These are phyloP conservation scores for Orobanche coerulescens DNA, from an alignment of 257 asterid genomes.

Conservation along the genomic window DNA sequence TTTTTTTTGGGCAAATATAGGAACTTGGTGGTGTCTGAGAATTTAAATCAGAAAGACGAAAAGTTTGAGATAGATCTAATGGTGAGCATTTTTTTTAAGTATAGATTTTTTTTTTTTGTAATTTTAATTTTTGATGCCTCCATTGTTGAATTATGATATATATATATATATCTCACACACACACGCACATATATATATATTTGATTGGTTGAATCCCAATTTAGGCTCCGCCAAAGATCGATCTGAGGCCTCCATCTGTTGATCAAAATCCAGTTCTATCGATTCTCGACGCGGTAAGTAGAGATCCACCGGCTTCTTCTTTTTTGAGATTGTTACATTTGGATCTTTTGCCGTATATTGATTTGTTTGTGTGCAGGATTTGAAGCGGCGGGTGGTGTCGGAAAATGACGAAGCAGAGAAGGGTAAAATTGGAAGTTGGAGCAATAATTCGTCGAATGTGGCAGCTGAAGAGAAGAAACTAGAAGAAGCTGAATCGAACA, in stretches of 20 bases:
- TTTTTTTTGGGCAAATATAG: conserved; percentile 27
- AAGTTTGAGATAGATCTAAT: conserved; percentile 93
- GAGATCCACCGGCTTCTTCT: neutral
- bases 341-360: neutral
- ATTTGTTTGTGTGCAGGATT: conserved; percentile 32
- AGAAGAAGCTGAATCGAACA: conserved; percentile 34
- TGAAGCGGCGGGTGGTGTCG: conserved; percentile 14
- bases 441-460: conserved; percentile 22
- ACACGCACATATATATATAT: too few species aligned
- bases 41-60: conserved; percentile 46
- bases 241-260: conserved; percentile 23
- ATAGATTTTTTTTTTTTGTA: neutral
- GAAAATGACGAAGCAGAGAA: conserved; percentile 35
- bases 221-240: conserved; percentile 74
- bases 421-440: conserved; percentile 27
- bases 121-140: neutral
- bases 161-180: too few species aligned
- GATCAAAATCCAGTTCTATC: conserved; percentile 43
- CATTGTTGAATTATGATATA: too few species aligned
- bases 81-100: conserved; percentile 51
- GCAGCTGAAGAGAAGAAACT: conserved; percentile 31
- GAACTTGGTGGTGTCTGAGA: conserved; percentile 28
- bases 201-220: conserved; percentile 11
- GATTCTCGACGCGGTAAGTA: conserved; percentile 36
- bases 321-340: neutral